Conservation (phyloP, 257 asterid genomes). For the Datura wrightii region DNA sequence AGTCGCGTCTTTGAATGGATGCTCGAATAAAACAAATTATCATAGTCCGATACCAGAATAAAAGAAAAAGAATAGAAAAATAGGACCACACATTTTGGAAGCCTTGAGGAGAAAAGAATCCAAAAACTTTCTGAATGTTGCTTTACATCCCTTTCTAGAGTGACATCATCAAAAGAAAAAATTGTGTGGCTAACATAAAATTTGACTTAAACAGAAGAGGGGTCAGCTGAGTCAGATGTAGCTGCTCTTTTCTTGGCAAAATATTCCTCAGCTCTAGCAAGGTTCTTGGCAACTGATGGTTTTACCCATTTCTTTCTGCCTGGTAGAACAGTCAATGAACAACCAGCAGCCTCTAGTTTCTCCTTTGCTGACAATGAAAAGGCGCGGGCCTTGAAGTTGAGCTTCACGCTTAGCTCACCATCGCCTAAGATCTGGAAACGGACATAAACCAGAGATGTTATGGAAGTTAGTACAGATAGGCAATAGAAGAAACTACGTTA, state of each 20-base stretch:
- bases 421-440: constrained; percentile 69
- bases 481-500: neutral
- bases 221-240: constrained; percentile 45
- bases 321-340: constrained; percentile 62
- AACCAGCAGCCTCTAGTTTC: constrained; percentile 72
- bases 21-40: constrained; percentile 10
- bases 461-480: neutral
- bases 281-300: constrained; percentile 71
- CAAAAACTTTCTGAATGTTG: constrained; percentile 28
- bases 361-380: constrained; percentile 68
- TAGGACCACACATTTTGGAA: neutral
- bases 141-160: constrained; percentile 34
- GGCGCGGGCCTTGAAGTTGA: constrained; percentile 72
- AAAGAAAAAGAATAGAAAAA: neutral
- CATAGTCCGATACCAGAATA: neutral
- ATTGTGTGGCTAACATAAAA: constrained; percentile 31
- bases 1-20: neutral
- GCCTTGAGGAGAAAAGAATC: constrained; percentile 11
- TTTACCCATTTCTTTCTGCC: constrained; percentile 87
- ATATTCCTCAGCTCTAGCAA: constrained; percentile 86
- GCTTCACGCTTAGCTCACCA: constrained; percentile 69
- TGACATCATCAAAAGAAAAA: constrained; percentile 27
- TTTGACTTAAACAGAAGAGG: constrained; percentile 48
- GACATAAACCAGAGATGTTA: neutral
- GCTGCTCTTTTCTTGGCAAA: constrained; percentile 83